Conservation (phyloP, 2,329 filamentous ascomycete genomes). For the Colletotrichum costaricense region DNA sequence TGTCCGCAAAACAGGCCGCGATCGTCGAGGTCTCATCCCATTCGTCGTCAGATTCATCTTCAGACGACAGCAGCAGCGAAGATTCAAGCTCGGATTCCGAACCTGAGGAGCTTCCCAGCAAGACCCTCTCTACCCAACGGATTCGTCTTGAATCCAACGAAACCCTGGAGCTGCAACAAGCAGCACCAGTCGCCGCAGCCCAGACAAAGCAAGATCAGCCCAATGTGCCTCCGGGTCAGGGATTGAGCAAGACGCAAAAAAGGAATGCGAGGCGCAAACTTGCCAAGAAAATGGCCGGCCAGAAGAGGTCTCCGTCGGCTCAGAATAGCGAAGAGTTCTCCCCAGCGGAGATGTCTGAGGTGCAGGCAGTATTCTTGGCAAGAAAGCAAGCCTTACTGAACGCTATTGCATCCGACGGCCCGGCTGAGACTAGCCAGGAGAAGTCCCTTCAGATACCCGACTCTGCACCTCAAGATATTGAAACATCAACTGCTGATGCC, state of each 20-base stretch:
- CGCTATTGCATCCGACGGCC: slow-evolving; percentile 37
- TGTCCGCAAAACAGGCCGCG: neutral
- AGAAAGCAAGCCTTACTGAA: slow-evolving; percentile 55
- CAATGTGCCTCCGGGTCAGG: slow-evolving; percentile 46
- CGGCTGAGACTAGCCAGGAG: neutral
- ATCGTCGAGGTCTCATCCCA: slow-evolving; percentile 13
- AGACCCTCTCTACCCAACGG: slow-evolving; percentile 32
- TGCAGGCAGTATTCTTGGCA: slow-evolving; percentile 46
- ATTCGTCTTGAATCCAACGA: slow-evolving; percentile 6
- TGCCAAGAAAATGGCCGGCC: slow-evolving; percentile 43
- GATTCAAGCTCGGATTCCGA: slow-evolving; percentile 44
- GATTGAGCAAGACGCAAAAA: slow-evolving; percentile 58
- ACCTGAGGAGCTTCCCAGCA: slow-evolving; percentile 51
- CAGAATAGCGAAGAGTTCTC: neutral
- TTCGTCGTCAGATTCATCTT: slow-evolving; percentile 15
- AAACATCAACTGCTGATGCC: neutral
- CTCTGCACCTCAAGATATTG: slow-evolving; percentile 6
- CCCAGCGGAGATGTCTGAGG: neutral
- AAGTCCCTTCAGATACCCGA: neutral
- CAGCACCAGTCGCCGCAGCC: slow-evolving; percentile 17
- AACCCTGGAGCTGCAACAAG: slow-evolving; percentile 7
- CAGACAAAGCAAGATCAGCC: slow-evolving; percentile 26
- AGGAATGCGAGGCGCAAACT: slow-evolving; percentile 63
- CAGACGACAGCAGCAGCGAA: slow-evolving; percentile 32
- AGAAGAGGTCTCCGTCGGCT: neutral